Evolutionary conservation across 108 stramenopile genomes (phyloP).

Genomic region (Nitzschia sp.): DNA sequence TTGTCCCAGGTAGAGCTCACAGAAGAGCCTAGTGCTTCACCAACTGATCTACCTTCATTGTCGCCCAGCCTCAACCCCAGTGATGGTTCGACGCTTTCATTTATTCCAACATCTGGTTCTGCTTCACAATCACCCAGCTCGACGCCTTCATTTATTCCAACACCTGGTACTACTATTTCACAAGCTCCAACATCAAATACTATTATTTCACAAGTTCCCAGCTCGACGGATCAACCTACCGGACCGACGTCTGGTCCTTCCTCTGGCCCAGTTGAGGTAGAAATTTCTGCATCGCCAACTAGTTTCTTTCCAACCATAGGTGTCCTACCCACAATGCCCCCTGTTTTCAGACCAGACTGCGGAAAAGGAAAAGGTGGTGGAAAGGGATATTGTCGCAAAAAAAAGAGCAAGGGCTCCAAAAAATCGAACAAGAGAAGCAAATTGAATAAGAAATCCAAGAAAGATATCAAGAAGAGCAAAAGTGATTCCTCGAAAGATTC

Average conservation of each 20-base stretch:
- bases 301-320: neutral
- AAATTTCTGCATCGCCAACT: neutral
- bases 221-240: conserved; percentile 1
- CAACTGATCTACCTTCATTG: no score
- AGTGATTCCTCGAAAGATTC: neutral
- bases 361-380: neutral
- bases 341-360: neutral
- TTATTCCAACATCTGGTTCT: neutral
- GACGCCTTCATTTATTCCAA: neutral
- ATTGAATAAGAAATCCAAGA: neutral
- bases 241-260: neutral
- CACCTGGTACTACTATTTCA: no score
- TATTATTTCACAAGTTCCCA: neutral
- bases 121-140: no score
- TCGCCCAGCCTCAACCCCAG: neutral
- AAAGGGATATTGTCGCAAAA: neutral
- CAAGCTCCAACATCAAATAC: no score
- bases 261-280: neutral
- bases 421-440: neutral
- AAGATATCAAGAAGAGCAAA: neutral
- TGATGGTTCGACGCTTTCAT: neutral
- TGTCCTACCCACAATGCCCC: neutral
- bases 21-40: neutral
- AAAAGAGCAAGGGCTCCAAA: neutral
- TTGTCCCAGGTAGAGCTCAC: neutral